Evolutionary conservation across 805 yeast species (phyloP).

Genomic region (Yamadazyma tumulicola): DNA sequence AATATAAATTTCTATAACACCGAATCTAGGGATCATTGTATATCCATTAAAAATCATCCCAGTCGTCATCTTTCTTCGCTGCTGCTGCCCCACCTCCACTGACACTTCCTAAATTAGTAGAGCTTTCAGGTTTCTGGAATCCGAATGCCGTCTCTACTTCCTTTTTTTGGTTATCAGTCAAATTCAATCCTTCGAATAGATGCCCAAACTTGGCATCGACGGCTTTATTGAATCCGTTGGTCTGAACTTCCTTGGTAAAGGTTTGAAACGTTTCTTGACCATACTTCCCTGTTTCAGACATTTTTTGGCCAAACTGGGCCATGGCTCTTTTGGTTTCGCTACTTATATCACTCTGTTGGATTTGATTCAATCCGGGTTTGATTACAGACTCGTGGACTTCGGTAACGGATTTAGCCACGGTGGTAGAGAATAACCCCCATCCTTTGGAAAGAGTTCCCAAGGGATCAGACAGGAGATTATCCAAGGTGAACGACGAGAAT

Average conservation of each 20-base stretch:
- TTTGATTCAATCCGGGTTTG: conserved; percentile 82
- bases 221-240: conserved; percentile 37
- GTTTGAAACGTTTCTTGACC: conserved; percentile 66
- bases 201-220: conserved; percentile 48
- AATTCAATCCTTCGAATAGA: conserved; percentile 54
- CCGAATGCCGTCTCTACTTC: conserved; percentile 68
- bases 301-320: conserved; percentile 91
- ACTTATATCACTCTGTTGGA: conserved; percentile 73
- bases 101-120: conserved; percentile 54
- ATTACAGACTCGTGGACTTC: conserved; percentile 88
- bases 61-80: conserved; percentile 50
- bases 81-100: conserved; percentile 30
- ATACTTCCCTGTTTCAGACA: conserved; percentile 80
- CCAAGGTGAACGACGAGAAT: conserved; percentile 56
- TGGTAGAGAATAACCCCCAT: conserved; percentile 89
- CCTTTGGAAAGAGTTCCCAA: conserved; percentile 88
- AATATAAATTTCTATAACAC: no score
- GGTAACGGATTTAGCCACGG: conserved; percentile 76
- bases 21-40: no score
- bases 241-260: conserved; percentile 47
- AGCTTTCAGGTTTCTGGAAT: conserved; percentile 51
- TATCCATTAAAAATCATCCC: conserved; percentile 65
- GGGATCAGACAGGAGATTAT: conserved; percentile 78
- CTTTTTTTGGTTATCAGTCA: conserved; percentile 27
- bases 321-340: conserved; percentile 88